Percentiles rank a stretch among this genome's conserved stretches.
These are phyloP conservation scores for Colletotrichum musae DNA, from an alignment of 2,329 filamentous ascomycete species.

Conservation along the genomic window DNA sequence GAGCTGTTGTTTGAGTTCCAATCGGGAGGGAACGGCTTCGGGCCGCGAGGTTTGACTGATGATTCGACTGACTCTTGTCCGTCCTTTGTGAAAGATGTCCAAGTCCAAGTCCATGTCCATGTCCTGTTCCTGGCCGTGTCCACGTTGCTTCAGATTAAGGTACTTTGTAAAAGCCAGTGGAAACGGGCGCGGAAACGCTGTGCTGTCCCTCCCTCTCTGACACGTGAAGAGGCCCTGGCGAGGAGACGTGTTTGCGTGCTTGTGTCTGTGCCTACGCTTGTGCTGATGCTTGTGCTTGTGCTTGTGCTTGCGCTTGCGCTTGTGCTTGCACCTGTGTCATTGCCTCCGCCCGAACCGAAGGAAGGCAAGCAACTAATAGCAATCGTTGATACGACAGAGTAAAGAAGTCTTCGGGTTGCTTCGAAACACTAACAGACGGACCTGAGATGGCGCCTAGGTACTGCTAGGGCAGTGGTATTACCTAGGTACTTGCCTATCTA, in stretches of 20 bases:
- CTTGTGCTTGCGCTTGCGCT: background rate
- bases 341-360: background rate
- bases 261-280: background rate
- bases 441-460: no score
- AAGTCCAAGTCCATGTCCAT: background rate
- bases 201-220: conserved; percentile 9
- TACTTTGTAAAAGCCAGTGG: conserved; percentile 19
- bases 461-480: no score
- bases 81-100: conserved; percentile 20
- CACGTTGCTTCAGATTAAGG: conserved; percentile 33
- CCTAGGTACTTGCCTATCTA: no score
- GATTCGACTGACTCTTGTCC: conserved; percentile 36
- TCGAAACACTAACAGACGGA: no score
- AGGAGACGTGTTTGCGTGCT: conserved; percentile 1
- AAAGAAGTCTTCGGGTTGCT: no score
- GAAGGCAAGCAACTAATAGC: no score
- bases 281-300: background rate
- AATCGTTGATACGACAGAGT: no score
- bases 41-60: conserved; percentile 39
- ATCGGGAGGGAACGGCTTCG: conserved; percentile 38
- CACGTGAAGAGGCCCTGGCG: conserved; percentile 36
- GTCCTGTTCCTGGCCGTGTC: conserved; percentile 25
- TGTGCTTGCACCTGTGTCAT: conserved; percentile 1
- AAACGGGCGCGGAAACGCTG: conserved; percentile 23
- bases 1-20: conserved; percentile 38